These are phyloP conservation scores for Beta vulgaris DNA, from an alignment of 148 eudicot genomes.

Conservation along the genomic window DNA sequence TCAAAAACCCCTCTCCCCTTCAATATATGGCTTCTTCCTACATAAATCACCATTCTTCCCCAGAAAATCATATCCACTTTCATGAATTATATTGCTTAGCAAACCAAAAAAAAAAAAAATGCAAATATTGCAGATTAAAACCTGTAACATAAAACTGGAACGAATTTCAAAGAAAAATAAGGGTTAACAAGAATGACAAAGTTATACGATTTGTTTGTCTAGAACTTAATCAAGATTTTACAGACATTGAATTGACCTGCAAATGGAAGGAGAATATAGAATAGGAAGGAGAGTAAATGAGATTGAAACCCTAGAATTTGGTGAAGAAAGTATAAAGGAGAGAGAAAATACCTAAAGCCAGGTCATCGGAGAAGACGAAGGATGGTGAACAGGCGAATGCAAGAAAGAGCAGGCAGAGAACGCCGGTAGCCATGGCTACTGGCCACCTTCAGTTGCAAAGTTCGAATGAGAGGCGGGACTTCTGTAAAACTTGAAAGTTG, in stretches of 20 bases:
- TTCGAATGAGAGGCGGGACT: slow-evolving; percentile 1
- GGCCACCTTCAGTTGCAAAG: not conserved
- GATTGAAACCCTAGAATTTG: slow-evolving; percentile 27
- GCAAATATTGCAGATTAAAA: too few relatives aligned
- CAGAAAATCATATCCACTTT: too few relatives aligned
- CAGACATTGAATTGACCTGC: not conserved
- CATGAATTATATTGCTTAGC: too few relatives aligned
- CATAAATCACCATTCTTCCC: too few relatives aligned
- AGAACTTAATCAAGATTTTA: too few relatives aligned
- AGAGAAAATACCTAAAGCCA: slow-evolving; percentile 40
- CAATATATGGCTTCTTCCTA: too few relatives aligned
- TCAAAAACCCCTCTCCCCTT: too few relatives aligned
- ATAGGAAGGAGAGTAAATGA: not conserved
- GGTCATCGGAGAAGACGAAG: slow-evolving; percentile 14
- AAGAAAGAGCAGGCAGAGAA: slow-evolving; percentile 25
- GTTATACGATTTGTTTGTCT: too few relatives aligned
- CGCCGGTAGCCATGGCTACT: slow-evolving; percentile 17
- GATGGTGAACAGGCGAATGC: not conserved
- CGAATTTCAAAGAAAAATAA: too few relatives aligned
- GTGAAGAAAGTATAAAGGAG: not conserved
- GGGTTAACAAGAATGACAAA: too few relatives aligned
- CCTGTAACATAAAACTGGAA: too few relatives aligned
- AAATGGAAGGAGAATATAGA: not conserved
- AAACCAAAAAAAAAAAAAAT: too few relatives aligned
- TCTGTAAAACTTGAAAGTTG: not conserved